Conservation (phyloP, 2,329 filamentous ascomycete species). For the Claviceps africana region DNA sequence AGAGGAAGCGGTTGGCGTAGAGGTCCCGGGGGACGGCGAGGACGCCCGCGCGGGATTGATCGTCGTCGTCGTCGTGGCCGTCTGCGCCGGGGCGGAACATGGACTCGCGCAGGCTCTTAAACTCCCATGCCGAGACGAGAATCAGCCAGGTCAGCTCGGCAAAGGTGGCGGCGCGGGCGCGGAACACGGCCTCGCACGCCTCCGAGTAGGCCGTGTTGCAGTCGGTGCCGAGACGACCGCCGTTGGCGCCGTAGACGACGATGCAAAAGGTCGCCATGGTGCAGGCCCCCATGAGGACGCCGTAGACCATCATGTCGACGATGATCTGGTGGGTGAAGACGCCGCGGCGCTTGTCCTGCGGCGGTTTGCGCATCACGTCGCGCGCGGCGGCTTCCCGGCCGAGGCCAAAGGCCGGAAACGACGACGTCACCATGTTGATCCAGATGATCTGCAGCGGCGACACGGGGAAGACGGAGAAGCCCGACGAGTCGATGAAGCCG, state of each 20-base stretch:
- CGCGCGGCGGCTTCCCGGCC: slow-evolving; percentile 63
- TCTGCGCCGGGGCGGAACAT: slow-evolving; percentile 53
- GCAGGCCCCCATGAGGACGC: slow-evolving; percentile 60
- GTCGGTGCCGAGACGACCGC: slow-evolving; percentile 39
- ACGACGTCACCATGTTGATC: slow-evolving; percentile 90
- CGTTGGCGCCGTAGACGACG: slow-evolving; percentile 42
- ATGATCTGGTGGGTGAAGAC: slow-evolving; percentile 70
- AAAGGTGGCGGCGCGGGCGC: slow-evolving; percentile 59
- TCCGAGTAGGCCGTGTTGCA: slow-evolving; percentile 49
- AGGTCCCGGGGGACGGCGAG: slow-evolving; percentile 41
- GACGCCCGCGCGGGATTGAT: slow-evolving; percentile 23
- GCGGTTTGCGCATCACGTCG: slow-evolving; percentile 68
- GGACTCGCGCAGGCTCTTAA: slow-evolving; percentile 57
- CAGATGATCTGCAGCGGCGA: slow-evolving; percentile 78
- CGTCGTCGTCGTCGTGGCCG: slow-evolving; percentile 15
- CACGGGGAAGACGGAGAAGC: slow-evolving; percentile 72
- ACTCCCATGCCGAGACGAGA: slow-evolving; percentile 64
- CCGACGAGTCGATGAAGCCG: slow-evolving; percentile 58
- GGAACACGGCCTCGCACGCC: slow-evolving; percentile 47
- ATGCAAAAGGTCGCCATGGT: slow-evolving; percentile 54
- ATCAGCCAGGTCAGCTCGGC: slow-evolving; percentile 61
- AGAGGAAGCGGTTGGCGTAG: slow-evolving; percentile 56
- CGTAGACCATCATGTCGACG: slow-evolving; percentile 68
- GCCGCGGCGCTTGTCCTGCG: slow-evolving; percentile 52
- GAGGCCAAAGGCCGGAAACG: slow-evolving; percentile 75